Evolutionary conservation across 2,329 filamentous ascomycete species (phyloP).

Genomic region (Corniculantispora saksenae): DNA sequence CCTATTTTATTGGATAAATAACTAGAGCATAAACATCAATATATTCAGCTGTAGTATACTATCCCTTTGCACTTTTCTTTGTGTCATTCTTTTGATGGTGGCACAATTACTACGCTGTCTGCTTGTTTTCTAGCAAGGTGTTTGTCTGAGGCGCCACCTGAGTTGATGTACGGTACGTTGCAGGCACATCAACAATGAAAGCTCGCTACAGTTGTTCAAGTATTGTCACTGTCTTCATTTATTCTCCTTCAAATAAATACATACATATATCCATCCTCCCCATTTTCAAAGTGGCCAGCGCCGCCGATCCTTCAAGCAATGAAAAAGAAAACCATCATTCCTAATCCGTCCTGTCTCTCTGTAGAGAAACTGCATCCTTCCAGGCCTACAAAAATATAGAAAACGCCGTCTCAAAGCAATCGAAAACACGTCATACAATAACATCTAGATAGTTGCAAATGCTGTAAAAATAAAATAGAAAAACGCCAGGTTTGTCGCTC

Average conservation of each 20-base stretch:
- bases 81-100: no score
- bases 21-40: no score
- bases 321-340: background rate
- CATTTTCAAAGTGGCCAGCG: background rate
- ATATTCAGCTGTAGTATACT: no score
- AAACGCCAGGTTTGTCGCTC: conserved; percentile 12
- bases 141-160: no score
- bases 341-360: background rate
- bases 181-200: background rate
- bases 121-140: no score
- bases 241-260: background rate
- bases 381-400: background rate
- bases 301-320: background rate
- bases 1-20: no score
- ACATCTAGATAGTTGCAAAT: background rate
- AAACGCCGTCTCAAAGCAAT: background rate
- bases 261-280: conserved; percentile 1
- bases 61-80: no score
- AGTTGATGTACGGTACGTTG: no score
- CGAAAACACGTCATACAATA: background rate
- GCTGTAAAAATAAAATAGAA: background rate
- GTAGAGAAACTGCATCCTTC: background rate
- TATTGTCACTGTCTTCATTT: background rate
- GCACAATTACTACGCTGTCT: no score
- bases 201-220: background rate